Base-by-base conservation (phyloP, 1,139 yeast genomes). In the Scheffersomyces parashehatae region DNA sequence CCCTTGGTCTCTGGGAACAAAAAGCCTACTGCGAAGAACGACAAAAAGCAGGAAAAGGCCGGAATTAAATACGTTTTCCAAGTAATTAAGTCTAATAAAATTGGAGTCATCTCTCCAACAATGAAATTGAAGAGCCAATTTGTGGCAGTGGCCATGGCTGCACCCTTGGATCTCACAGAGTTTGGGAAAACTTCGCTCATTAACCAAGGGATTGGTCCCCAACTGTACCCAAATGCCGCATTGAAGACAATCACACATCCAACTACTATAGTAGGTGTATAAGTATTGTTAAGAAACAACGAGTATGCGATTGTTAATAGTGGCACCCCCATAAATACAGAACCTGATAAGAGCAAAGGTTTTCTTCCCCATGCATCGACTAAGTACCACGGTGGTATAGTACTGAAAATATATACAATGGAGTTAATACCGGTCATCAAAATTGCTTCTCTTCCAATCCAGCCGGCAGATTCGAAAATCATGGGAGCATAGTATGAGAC, bases 181-280 rank as follows among this genome's bases (percentile, higher is more conserved):
- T 88, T 79, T 0, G 97, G 97, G 46, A 91, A 77, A 42, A 91
- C 91, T 67, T 90, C 97, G 38, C 90, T 89, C 67, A 88, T 85
- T 55, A 91, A 75, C 97, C 97, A 90, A 6, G 97, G 96, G 47
- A 91, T 84, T 3, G 97, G 97, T 9, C 97, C 97, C 95, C 96
- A 89, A 44, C 87, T 79, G 55, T 83, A 83, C 9, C 97, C 97
- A 66, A 89, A 89, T 29, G 88, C 87, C 0, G 95, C 88, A 58
- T 89, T 91, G 67, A 84, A 86, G 11, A 87, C 65, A 41, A 90
- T 79, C 20, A 90, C 96, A 55, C 87, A 80, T 1, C 79, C 59
- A 2, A 89, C 97, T 29, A 90, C 96, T 44, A 82, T 63, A 11
- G 71, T 72, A 6, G 96, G 88, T 2, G 96, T 88, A 42, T 75